A percentile compares a stretch with the other conserved stretches of the same genome.
Conservation (phyloP, 2,329 filamentous ascomycete species). For the Ophiosphaerella narmari region DNA sequence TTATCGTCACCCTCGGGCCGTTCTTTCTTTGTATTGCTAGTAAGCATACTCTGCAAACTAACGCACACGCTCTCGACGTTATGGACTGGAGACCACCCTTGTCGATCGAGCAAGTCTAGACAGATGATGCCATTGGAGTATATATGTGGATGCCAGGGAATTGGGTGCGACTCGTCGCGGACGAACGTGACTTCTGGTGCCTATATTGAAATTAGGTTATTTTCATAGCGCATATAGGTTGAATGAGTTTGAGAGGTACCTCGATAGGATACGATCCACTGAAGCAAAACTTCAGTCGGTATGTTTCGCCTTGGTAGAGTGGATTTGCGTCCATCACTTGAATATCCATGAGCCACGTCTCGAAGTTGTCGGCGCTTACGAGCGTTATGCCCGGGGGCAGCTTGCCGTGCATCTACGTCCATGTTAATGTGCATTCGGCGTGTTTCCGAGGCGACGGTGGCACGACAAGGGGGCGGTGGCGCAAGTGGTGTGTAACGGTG, state of each 20-base stretch:
- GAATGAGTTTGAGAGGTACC: conserved; percentile 16
- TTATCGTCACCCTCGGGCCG: conserved; percentile 87
- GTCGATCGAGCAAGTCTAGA: conserved; percentile 83
- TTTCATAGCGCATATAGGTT: not conserved
- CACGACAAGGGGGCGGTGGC: conserved; percentile 46
- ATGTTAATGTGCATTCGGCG: conserved; percentile 4
- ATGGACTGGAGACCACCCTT: conserved; percentile 95
- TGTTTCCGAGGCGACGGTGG: not conserved
- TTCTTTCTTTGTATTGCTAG: conserved; percentile 90
- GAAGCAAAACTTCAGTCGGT: conserved; percentile 87
- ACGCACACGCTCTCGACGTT: conserved; percentile 97
- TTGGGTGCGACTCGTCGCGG: conserved; percentile 61
- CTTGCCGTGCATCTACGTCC: conserved; percentile 58
- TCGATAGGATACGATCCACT: conserved; percentile 84
- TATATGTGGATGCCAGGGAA: conserved; percentile 96
- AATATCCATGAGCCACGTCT: conserved; percentile 93
- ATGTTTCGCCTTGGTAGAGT: conserved; percentile 78
- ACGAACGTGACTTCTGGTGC: conserved; percentile 93
- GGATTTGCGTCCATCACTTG: conserved; percentile 88
- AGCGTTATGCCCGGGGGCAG: conserved; percentile 74
- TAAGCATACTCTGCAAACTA: conserved; percentile 97
- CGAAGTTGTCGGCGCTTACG: conserved; percentile 78
- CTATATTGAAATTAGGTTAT: conserved; percentile 52
- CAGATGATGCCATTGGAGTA: conserved; percentile 99
- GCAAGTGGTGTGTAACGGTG: not conserved